Evolutionary conservation across 1,284 basidiomycete genomes (phyloP).

Genomic region (Irpex rosettiformis): DNA sequence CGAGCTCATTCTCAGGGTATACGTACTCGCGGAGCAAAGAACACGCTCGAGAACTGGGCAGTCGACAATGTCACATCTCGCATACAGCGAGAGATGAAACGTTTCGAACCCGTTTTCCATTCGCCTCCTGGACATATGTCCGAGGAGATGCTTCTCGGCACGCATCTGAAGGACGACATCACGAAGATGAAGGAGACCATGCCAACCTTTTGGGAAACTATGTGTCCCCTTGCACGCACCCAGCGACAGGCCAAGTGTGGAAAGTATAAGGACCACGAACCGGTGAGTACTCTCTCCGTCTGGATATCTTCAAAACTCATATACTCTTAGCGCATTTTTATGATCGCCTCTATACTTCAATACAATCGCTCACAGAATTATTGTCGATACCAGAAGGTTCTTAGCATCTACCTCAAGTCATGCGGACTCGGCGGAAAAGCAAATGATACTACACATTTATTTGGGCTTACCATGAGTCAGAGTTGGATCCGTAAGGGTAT

Average conservation of each 20-base stretch:
- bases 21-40: constrained; percentile 17
- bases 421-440: constrained; percentile 23
- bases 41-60: constrained; percentile 21
- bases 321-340: constrained; percentile 20
- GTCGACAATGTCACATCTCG: constrained; percentile 9
- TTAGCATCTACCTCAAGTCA: constrained; percentile 28
- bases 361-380: constrained; percentile 29
- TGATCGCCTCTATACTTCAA: constrained; percentile 24
- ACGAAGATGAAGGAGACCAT: constrained; percentile 8
- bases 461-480: constrained; percentile 28
- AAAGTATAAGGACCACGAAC: constrained; percentile 25
- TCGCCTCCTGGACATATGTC: background rate
- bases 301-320: background rate
- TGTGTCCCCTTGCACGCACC: constrained; percentile 18
- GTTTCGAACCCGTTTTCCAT: background rate
- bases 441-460: constrained; percentile 24
- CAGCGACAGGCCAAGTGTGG: constrained; percentile 20
- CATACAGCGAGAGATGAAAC: constrained; percentile 2
- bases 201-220: constrained; percentile 23
- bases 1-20: constrained; percentile 9
- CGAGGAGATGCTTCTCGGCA: constrained; percentile 10
- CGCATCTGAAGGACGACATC: constrained; percentile 9
- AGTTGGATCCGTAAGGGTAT: constrained; percentile 21
- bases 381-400: constrained; percentile 27
- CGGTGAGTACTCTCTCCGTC: constrained; percentile 15